phyloP scores from a whole-genome alignment of 176 grass and related monocot genomes.

The Triticum aestivum region DNA sequence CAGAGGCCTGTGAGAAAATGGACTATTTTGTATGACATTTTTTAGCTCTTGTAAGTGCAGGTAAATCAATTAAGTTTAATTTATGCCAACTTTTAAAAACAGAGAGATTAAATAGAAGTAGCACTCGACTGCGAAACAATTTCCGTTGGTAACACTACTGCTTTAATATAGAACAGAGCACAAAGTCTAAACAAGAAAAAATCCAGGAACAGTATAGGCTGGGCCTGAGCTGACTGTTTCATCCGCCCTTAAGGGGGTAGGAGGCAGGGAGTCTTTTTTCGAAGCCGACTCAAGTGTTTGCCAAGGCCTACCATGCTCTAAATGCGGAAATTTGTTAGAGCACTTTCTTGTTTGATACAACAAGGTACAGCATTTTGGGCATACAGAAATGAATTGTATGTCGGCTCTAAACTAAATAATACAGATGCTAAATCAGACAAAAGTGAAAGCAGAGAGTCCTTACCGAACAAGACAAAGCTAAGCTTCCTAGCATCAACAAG shows the following conservation, averaged over 20 bases:
- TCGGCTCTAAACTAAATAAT: background rate
- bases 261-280: background rate
- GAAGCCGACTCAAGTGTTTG: background rate
- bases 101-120: too few relatives aligned
- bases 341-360: background rate
- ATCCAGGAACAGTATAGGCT: background rate
- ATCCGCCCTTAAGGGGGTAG: background rate
- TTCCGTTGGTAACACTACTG: too few relatives aligned
- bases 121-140: too few relatives aligned
- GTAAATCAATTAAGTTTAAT: too few relatives aligned
- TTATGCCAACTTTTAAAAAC: too few relatives aligned
- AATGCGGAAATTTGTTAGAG: background rate
- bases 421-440: background rate
- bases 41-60: too few relatives aligned
- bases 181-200: background rate
- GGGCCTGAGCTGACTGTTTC: background rate
- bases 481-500: slow-evolving; percentile 96
- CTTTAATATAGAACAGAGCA: background rate
- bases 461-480: slow-evolving; percentile 88
- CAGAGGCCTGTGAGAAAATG: too few relatives aligned
- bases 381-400: background rate
- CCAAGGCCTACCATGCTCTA: background rate
- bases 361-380: background rate
- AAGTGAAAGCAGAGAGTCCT: background rate
- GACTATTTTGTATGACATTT: too few relatives aligned